Base-by-base conservation (phyloP, 1,284 basidiomycete genomes). In the Sutorius eximius region DNA sequence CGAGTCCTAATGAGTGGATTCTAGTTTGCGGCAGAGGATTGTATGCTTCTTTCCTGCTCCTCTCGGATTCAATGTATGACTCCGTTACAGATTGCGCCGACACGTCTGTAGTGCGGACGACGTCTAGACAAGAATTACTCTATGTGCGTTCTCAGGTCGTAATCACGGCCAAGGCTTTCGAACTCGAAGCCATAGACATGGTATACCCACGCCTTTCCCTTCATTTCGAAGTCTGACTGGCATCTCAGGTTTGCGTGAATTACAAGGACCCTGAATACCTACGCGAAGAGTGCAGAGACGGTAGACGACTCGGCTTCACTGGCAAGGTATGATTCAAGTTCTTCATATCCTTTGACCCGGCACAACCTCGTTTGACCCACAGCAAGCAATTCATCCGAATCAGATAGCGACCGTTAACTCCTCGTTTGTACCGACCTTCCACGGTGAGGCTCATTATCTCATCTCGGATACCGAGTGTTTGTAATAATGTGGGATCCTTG, bases 331-430 rank as follows among this genome's bases (percentile, higher is more conserved):
- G 40, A 13, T 22, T 18, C 36, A 15, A 22, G 18, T 52, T 46
- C 30, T 38, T 53, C 12, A 27, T 34, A 49, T 37, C 29, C 38
- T 29, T 20, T 45, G 52, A 33, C n/a, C 37, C 20, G 40, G 40
- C 30, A 20, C 10, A n/a, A 43, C 56, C 40, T 57, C 49, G 22
- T 50, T 34, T 33, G 47, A n/a, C 43, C 22, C 60, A 20, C 63
- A 94, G 89, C 95, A 97, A 91, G 93, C 91, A 1, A 96, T 98
- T 49, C 95, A 98, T 72, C 95, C 95, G 0, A 77, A 76, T 13
- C 95, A 98, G 71, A 83, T 97, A 4, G 82, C 83, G 22, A 76
- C 81, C 6, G 93, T 96, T 38, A 91, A 95, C 61, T 73, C 79
- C 5, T 87, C 86, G 0, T 98, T 91, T 69, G 82, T 91, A 0